Evolutionary conservation across 164 flowering plant species (phyloP).

Genomic region (Platanus orientalis): DNA sequence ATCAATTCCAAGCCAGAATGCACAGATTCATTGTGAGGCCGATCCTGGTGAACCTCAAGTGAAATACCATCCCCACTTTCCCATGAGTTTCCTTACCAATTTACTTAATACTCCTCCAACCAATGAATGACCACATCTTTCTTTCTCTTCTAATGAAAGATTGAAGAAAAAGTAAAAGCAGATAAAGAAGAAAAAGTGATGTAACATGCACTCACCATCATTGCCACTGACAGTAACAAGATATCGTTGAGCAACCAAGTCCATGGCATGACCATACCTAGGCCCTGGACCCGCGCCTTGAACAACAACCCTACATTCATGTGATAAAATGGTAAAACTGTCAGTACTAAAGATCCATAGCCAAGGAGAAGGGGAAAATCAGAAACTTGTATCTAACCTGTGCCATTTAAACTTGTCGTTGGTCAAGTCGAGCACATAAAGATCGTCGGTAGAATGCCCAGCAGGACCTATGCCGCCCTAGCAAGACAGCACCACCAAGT

Average conservation of each 20-base stretch:
- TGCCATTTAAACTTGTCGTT: conserved; percentile 96
- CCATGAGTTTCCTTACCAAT: too few relatives aligned
- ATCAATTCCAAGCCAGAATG: too few relatives aligned
- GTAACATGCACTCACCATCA: conserved; percentile 57
- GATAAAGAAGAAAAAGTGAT: not conserved
- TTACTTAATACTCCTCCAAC: too few relatives aligned
- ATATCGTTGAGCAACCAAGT: conserved; percentile 82
- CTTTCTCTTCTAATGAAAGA: not conserved
- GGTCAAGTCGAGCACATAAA: conserved; percentile 88
- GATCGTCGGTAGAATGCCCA: conserved; percentile 98
- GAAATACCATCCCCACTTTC: too few relatives aligned
- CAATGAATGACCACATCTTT: too few relatives aligned
- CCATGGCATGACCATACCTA: conserved; percentile 91
- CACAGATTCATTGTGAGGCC: too few relatives aligned
- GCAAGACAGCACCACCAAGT: conserved; percentile 17
- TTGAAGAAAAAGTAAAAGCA: not conserved
- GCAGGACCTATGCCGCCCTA: conserved; percentile 99
- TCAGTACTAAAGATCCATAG: not conserved
- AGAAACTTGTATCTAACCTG: conserved; percentile 39
- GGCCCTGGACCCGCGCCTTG: conserved; percentile 95
- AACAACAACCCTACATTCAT: conserved; percentile 63
- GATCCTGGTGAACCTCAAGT: too few relatives aligned
- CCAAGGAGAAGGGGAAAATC: not conserved
- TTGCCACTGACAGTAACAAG: conserved; percentile 87
- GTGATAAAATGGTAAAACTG: not conserved